Conservation (phyloP, 1,139 yeast genomes). For the Geotrichum fermentans region DNA sequence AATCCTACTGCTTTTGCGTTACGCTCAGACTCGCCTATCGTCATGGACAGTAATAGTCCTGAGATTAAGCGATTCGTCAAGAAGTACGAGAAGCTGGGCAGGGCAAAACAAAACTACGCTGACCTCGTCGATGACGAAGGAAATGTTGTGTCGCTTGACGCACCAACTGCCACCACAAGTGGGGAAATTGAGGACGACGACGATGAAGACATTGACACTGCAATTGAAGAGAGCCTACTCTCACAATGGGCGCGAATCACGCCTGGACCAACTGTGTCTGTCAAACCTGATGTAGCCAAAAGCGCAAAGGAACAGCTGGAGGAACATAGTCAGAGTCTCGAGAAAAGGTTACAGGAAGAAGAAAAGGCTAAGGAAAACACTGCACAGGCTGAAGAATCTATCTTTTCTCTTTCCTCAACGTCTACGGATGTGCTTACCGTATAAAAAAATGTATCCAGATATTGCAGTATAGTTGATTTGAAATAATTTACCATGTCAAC, state of each 20-base stretch:
- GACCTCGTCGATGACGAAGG: slow-evolving; percentile 8
- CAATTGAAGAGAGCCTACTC: slow-evolving; percentile 17
- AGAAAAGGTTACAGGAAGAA: background rate
- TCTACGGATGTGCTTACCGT: no score
- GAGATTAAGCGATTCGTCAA: slow-evolving; percentile 22
- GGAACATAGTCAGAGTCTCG: background rate
- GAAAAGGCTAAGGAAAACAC: background rate
- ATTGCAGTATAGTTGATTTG: no score
- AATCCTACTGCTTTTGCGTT: slow-evolving; percentile 18
- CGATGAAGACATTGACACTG: slow-evolving; percentile 11
- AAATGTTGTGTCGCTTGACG: slow-evolving; percentile 16
- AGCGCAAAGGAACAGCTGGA: slow-evolving; percentile 15
- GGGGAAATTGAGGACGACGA: slow-evolving; percentile 13
- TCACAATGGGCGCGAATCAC: slow-evolving; percentile 26
- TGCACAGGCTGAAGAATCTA: background rate
- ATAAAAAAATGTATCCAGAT: no score
- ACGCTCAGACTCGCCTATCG: slow-evolving; percentile 3
- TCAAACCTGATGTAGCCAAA: slow-evolving; percentile 9
- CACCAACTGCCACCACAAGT: background rate
- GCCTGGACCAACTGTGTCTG: slow-evolving; percentile 22
- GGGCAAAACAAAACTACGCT: slow-evolving; percentile 15
- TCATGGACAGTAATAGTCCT: slow-evolving; percentile 19
- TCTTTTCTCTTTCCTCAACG: background rate
- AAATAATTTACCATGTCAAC: no score
- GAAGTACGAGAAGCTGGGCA: slow-evolving; percentile 18